Percentiles rank a stretch among this genome's conserved stretches.
phyloP scores from a whole-genome alignment of 495 filamentous ascomycete species.

The Penicilliopsis zonata region DNA sequence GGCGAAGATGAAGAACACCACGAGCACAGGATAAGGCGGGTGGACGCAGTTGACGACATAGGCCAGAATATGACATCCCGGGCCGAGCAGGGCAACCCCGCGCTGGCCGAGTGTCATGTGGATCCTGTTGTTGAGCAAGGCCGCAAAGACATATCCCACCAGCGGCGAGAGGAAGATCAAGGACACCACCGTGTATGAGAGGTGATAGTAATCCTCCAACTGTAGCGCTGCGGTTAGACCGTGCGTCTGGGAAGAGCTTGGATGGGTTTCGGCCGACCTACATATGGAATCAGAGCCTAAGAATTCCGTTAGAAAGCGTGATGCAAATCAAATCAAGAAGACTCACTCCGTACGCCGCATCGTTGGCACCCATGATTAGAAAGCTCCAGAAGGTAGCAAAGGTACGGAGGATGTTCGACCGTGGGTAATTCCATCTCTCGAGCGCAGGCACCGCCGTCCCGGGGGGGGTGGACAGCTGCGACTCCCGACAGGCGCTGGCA shows the following conservation, averaged over 20 bases:
- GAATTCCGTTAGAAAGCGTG: neutral
- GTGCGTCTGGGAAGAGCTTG: neutral
- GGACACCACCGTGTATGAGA: conserved; percentile 47
- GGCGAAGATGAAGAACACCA: conserved; percentile 44
- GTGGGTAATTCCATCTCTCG: conserved; percentile 58
- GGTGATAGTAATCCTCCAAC: conserved; percentile 46
- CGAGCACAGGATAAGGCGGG: conserved; percentile 47
- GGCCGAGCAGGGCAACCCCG: conserved; percentile 58
- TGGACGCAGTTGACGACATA: conserved; percentile 47
- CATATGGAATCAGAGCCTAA: conserved; percentile 51
- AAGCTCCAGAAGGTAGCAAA: conserved; percentile 61
- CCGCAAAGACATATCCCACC: conserved; percentile 43
- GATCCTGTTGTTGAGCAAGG: conserved; percentile 45
- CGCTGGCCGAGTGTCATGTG: conserved; percentile 55
- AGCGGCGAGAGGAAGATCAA: conserved; percentile 52
- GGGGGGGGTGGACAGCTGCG: neutral
- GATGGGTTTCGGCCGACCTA: conserved; percentile 7
- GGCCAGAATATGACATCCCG: conserved; percentile 51
- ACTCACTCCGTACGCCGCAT: conserved; percentile 68
- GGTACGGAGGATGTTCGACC: conserved; percentile 52
- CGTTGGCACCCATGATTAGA: conserved; percentile 69
- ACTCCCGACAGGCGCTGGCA: conserved; percentile 1
- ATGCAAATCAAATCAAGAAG: neutral
- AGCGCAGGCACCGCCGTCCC: conserved; percentile 1
- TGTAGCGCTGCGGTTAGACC: conserved; percentile 10